phyloP scores from a whole-genome alignment of 192 early-diverging fungal species.

The Pilobolus umbonatus region DNA sequence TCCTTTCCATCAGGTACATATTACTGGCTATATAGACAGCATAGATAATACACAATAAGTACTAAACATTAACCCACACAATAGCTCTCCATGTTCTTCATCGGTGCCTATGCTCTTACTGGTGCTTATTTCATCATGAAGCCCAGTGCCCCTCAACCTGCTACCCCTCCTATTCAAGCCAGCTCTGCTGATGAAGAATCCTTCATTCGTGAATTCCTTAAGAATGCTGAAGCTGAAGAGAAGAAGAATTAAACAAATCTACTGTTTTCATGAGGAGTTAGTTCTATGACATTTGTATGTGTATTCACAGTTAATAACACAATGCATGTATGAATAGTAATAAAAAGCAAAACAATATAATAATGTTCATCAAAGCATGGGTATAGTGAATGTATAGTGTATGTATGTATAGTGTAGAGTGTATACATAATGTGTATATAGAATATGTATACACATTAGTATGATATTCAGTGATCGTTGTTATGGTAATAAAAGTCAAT shows the following conservation, averaged over 20 bases:
- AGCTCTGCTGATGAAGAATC: constrained; percentile 41
- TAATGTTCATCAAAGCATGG: no score
- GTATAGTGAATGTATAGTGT: no score
- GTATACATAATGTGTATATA: no score
- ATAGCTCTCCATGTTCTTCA: constrained; percentile 36
- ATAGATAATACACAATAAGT: neutral
- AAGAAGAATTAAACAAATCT: constrained; percentile 16
- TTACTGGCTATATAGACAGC: neutral
- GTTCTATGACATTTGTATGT: no score
- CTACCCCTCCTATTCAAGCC: constrained; percentile 41
- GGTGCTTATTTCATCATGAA: constrained; percentile 18
- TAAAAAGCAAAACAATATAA: no score
- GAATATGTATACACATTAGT: no score
- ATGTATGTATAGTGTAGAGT: no score
- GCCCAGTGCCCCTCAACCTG: constrained; percentile 23
- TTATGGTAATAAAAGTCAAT: neutral
- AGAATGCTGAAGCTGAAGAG: constrained; percentile 34
- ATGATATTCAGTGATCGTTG: neutral
- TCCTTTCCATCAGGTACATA: constrained; percentile 32
- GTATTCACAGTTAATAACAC: no score
- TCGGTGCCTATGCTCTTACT: constrained; percentile 29
- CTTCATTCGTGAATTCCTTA: constrained; percentile 45
- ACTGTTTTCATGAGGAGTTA: neutral
- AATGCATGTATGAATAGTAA: no score
- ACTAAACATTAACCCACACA: neutral